Evolutionary conservation across 2,329 filamentous ascomycete genomes (phyloP).

Genomic region (Lasiodiplodia citricola): DNA sequence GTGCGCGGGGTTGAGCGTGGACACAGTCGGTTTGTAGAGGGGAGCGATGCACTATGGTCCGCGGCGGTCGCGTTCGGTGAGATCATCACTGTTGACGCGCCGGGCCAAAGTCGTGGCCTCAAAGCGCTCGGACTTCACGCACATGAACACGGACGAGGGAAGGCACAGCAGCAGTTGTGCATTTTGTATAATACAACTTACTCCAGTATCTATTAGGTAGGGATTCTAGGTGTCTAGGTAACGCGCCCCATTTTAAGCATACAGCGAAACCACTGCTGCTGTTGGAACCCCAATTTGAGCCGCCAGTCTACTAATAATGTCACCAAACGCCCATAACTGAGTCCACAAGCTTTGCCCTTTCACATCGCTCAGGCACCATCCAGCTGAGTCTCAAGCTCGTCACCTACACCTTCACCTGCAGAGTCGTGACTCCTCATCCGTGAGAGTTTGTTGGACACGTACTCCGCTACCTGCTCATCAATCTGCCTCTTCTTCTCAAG

Average conservation of each 20-base stretch:
- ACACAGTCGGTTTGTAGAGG: conserved; percentile 1
- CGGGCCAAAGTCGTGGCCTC: conserved; percentile 1
- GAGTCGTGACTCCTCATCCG: conserved; percentile 68
- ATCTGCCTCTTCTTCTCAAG: conserved; percentile 43
- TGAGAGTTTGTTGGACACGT: conserved; percentile 81
- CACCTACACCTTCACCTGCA: conserved; percentile 56
- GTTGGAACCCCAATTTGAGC: not conserved
- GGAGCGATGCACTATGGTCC: not conserved
- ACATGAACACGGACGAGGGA: not conserved
- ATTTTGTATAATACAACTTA: not conserved
- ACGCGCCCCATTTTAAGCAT: not conserved
- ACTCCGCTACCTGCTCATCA: conserved; percentile 73
- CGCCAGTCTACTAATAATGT: not conserved
- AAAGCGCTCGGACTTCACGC: too few species aligned
- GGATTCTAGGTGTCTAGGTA: conserved; percentile 11
- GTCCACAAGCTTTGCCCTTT: not conserved
- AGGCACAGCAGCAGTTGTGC: not conserved
- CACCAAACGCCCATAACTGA: not conserved
- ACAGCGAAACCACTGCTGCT: not conserved
- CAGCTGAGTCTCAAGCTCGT: conserved; percentile 66
- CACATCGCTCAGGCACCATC: conserved; percentile 45
- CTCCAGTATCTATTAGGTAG: not conserved
- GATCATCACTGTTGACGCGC: not conserved
- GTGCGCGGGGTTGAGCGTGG: not conserved
- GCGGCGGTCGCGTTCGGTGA: not conserved